Evolutionary conservation across 441 rosid genomes (phyloP), one percentile per base, ranked within the genome.

Genomic region (Corymbia calophylla): DNA sequence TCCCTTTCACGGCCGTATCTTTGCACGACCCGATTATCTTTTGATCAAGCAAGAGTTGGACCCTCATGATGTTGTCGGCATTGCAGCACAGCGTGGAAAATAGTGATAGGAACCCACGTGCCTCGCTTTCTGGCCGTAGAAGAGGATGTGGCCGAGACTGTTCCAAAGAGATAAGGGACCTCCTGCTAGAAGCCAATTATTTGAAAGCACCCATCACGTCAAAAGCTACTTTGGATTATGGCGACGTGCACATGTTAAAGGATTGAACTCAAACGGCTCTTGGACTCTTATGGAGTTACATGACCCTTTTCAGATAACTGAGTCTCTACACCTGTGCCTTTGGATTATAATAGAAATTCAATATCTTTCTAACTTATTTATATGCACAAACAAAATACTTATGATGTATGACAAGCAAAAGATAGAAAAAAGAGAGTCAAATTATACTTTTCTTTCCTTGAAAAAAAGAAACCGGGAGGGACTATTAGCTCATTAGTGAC

Each of bases 301-400:
- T 3, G 29, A 2, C 0, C 25, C 16, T 21, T 39, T 39, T 39
- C 5, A 73, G n/a, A 39, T 21, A 39, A 3, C 2, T 1, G 17
- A 39, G n/a, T 73, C 84, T 39, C 1, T 73, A 21, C 9, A 0
- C 0, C 23, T 1, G 17, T 9, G 9, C 14, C 84, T 5, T 21
- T 73, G 4, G 29, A 73, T 73, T 73, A 23, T 21, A 21, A 6
- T 0, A 21, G 15, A 39, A 44, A 21, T 39, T 39, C 82, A 21
- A 3, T 73, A 39, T 21, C 84, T 21, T 73, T 73, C 29, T 39
- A 73, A 39, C 51, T 73, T 62, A 27, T 73, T 21, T 1, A 44
- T 21, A 73, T 10, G 51, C 27, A 11, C 16, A 23, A 6, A 73
- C 51, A 73, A 21, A 39, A 39, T 6, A 73, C 5, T 23, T 39